Base-by-base conservation (phyloP, 176 grass and related monocot genomes). In the Saccharum officinarum region DNA sequence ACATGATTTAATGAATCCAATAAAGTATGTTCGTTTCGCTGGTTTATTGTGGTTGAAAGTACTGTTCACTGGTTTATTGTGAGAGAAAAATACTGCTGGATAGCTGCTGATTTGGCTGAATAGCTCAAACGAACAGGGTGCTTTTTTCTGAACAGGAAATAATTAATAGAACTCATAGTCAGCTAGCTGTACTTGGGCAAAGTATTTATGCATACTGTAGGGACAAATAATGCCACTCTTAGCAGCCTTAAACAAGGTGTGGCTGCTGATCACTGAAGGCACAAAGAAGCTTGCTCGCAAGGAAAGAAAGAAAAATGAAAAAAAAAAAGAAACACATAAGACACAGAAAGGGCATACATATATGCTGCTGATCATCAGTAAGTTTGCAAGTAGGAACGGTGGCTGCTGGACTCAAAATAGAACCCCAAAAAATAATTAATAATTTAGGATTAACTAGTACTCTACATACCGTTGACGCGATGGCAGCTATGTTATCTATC, bases 211-310 rank as follows among this genome's bases (percentile, higher is more conserved):
- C 12, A 47, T 23, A 74, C 7, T 67, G 9, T 20, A 22, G 11
- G 4, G 5, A 52, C 16, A 47, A 64, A 11, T 55, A 73, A 40
- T 37, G 55, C 9, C 26, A 77, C 10, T 22, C 75, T 15, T 62
- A 71, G 66, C 66, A 78, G 37, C 83, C 65, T 71, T 57, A 85
- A 80, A 69, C 63, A 60, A 45, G 64, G 15, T 18, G 64, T 1
- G 62, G 33, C 15, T 77, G 83, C 61, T 57, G 15, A 16, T 30
- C 1, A 17, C 45, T 36, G 28, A 54, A 55, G 30, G 9, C 47
- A 36, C 30, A 75, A 1, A 50, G 44, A 75, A 50, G 71, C 44
- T 18, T 33, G 45, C 25, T 75, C 1, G n/a, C 5, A 7, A 26
- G 12, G 12, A 5, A 7, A 26, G 12, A 23, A 73, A 72, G 7